A percentile compares a stretch with the other conserved stretches of the same genome.
phyloP scores from a whole-genome alignment of 495 filamentous ascomycete genomes.

The Aspergillus diversus region DNA sequence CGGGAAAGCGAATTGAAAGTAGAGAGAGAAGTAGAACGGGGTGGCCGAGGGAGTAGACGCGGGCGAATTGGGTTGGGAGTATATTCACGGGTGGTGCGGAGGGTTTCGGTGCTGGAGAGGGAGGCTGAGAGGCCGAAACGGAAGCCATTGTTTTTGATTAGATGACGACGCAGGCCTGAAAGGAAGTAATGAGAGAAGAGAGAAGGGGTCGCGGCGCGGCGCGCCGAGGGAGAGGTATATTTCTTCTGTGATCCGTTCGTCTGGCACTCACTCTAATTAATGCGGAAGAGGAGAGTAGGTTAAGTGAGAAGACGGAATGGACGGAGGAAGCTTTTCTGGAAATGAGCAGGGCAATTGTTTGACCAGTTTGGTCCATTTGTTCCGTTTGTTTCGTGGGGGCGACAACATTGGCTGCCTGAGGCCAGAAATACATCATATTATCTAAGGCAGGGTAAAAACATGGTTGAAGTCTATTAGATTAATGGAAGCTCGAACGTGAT shows the following conservation, averaged over 20 bases:
- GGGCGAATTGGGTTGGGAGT: conserved; percentile 51
- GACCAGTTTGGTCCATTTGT: conserved; percentile 9
- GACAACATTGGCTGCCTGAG: conserved; percentile 13
- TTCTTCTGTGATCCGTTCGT: not conserved
- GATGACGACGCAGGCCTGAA: not conserved
- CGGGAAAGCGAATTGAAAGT: conserved; percentile 62
- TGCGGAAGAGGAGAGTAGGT: not conserved
- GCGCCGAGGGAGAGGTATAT: not conserved
- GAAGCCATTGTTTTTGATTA: conserved; percentile 25
- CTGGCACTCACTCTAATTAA: not conserved
- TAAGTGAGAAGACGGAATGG: not conserved
- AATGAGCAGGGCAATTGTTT: not conserved
- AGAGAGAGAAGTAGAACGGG: conserved; percentile 65
- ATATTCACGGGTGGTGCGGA: conserved; percentile 40
- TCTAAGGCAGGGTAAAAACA: not conserved
- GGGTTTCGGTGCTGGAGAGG: conserved; percentile 24
- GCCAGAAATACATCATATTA: conserved; percentile 2
- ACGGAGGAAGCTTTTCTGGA: conserved; percentile 11
- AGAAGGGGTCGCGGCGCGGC: not conserved
- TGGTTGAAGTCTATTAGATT: conserved; percentile 2
- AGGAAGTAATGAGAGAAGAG: not conserved
- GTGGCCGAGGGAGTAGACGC: conserved; percentile 63
- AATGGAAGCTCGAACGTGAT: not conserved
- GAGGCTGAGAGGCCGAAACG: conserved; percentile 15
- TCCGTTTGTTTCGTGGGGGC: conserved; percentile 18